Base-by-base conservation (phyloP, 805 yeast genomes). In the Starmerella sp. region DNA sequence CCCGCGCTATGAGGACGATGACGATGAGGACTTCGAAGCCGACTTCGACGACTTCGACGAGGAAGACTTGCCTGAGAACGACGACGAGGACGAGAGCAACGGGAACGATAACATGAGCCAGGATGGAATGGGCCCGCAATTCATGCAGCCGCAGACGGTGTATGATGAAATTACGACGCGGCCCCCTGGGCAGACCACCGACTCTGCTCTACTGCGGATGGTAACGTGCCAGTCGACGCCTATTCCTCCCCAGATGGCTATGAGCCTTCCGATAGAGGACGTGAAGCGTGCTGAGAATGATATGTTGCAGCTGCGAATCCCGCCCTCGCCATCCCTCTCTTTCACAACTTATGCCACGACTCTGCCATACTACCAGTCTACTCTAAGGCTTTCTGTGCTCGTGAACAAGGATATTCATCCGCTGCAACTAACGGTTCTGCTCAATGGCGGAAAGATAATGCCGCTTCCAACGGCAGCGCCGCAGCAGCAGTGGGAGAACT, bases 291-390 rank as follows among this genome's bases (percentile, higher is more conserved):
- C 56, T 15, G 65, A 62, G 44, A 60, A 53, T 35, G 66, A 63
- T 35, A 53, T 62, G 48, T 51, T 62, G 34, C 65, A 63, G 49
- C 48, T 63, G 38, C 53, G 64, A 14, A 57, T 63, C 39, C 55
- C 61, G 22, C 66, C 66, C 9, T 55, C 66, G 15, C 56, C 57
- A 15, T 47, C 56, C 13, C 59, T 60, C 34, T 57, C 55, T 7
- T 57, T 62, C 56, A 60, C 63, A 10, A 54, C 64, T 2, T 63
- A 43, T 45, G 53, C 63, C 4, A 58, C 65, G 11, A 71, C 72
- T 14, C 66, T 82, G 52, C 81, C 83, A 11, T 66, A 73, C 11
- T 69, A 70, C 45, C 76, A 78, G 41, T 74, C 75, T 36, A 73
- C 80, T 1, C 65, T 80, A 47, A 69, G 75, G 5, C 65, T 80